Base-by-base conservation (phyloP, 2,329 filamentous ascomycete species). In the Xylaria hypoxylon region DNA sequence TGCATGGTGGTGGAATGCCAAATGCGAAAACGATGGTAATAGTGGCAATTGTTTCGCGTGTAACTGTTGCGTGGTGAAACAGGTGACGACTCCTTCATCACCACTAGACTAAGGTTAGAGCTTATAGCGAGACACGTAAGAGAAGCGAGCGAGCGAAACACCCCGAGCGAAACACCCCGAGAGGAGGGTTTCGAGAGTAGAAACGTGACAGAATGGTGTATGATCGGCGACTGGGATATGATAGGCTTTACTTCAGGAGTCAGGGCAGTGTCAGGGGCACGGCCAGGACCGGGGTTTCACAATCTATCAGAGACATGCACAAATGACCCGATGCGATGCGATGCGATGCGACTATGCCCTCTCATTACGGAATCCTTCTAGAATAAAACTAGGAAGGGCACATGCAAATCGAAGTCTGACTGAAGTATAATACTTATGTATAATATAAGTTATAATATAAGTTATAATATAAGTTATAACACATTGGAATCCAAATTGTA, bases 181-280 rank as follows among this genome's bases (percentile, higher is more conserved):
- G 28, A 35, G 19, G 28, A 2, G 28, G 17, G 40, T 48, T 53
- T 62, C 26, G 57, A 56, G 11, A 11, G 33, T n/a, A 10, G 35
- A 42, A 55, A 55, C 52, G 52, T 35, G 52, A 55, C 52, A 55
- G 52, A 55, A 33, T 38, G 45, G 47, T 67, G 74, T 75, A 64
- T 76, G 74, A 76, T 76, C 74, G 50, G 8, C 61, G 42, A 40
- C 62, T 38, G 33, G 68, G 66, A 52, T 57, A 67, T 65, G 68
- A 26, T 58, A n/a, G 17, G 40, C 28, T 28, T 50, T 62, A 42
- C 24, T 28, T 63, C 64, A 67, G 64, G 59, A 63, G 64, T 63
- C 71, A 70, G 65, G 61, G 60, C 63, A 59, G 59, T 59, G 64
- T 63, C 71, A 70, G 65, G 61, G 60, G 22, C 38, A 48, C 60